A percentile compares a stretch with the other conserved stretches of the same genome.
These are phyloP conservation scores for Metarhizium album DNA, from an alignment of 2,329 filamentous ascomycete species.

Conservation along the genomic window DNA sequence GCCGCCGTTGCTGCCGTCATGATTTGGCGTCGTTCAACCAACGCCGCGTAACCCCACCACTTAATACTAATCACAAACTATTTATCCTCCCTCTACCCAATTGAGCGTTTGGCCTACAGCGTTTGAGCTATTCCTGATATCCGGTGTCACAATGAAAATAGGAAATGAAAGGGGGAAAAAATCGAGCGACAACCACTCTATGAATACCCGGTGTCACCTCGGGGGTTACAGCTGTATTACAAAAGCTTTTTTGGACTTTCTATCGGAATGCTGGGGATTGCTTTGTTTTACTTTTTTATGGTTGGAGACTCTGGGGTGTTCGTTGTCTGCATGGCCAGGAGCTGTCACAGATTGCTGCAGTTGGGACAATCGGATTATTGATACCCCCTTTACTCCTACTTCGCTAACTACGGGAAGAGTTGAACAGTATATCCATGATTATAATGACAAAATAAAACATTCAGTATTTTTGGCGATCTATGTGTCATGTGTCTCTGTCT, in stretches of 20 bases:
- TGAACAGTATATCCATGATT: conserved; percentile 12
- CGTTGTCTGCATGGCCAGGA: conserved; percentile 11
- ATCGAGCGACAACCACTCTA: conserved; percentile 3
- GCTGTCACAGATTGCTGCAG: conserved; percentile 10
- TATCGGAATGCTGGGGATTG: neutral
- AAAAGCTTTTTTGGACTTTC: neutral
- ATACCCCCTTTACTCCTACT: conserved; percentile 19
- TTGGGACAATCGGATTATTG: conserved; percentile 14
- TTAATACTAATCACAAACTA: neutral
- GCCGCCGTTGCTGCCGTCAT: conserved; percentile 52
- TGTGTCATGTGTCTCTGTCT: neutral
- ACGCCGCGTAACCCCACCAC: conserved; percentile 24
- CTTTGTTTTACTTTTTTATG: neutral
- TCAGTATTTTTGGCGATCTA: neutral
- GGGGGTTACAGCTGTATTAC: neutral
- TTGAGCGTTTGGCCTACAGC: neutral
- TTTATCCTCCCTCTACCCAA: neutral
- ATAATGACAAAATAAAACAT: conserved; percentile 5
- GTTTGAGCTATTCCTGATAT: neutral
- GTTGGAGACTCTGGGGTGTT: conserved; percentile 2
- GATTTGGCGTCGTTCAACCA: conserved; percentile 52
- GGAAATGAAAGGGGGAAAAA: too few species aligned
- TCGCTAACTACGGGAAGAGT: neutral
- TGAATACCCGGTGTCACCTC: conserved; percentile 1
- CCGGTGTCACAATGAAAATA: too few species aligned